Evolutionary conservation across 2,329 filamentous ascomycete genomes (phyloP).

Genomic region (Hymenoscyphus fraxineus): DNA sequence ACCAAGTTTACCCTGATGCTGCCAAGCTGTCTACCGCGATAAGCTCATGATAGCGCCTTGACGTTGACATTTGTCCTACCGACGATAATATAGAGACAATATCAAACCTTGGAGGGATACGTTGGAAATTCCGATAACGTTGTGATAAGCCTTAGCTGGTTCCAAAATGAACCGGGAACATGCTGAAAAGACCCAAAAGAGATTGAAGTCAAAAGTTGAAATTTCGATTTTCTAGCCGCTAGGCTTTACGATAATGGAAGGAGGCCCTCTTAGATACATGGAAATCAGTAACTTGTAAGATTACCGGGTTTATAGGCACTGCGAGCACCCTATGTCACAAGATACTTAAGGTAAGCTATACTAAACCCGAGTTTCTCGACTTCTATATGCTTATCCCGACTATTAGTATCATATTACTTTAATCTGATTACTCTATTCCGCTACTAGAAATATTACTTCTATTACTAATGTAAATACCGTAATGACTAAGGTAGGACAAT

Average conservation of each 20-base stretch:
- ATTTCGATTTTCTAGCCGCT: not conserved
- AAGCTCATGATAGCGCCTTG: conserved; percentile 13
- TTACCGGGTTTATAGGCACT: not conserved
- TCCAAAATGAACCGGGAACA: not conserved
- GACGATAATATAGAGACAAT: not conserved
- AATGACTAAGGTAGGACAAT: no score
- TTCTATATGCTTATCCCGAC: no score
- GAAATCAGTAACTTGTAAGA: not conserved
- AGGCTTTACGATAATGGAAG: not conserved
- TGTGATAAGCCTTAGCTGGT: not conserved
- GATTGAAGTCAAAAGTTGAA: not conserved
- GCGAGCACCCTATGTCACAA: not conserved
- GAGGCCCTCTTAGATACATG: not conserved
- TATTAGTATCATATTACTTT: no score
- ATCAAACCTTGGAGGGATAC: not conserved
- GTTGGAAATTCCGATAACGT: not conserved
- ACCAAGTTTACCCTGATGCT: not conserved
- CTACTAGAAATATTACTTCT: not conserved
- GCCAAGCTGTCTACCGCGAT: conserved; percentile 16
- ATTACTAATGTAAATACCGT: no score
- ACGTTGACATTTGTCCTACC: not conserved
- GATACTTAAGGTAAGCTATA: no score
- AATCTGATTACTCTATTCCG: not conserved
- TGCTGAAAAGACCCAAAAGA: not conserved
- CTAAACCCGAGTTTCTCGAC: no score